These are phyloP conservation scores for Mercurialis annua DNA, from an alignment of 345 rosid species.

Conservation along the genomic window DNA sequence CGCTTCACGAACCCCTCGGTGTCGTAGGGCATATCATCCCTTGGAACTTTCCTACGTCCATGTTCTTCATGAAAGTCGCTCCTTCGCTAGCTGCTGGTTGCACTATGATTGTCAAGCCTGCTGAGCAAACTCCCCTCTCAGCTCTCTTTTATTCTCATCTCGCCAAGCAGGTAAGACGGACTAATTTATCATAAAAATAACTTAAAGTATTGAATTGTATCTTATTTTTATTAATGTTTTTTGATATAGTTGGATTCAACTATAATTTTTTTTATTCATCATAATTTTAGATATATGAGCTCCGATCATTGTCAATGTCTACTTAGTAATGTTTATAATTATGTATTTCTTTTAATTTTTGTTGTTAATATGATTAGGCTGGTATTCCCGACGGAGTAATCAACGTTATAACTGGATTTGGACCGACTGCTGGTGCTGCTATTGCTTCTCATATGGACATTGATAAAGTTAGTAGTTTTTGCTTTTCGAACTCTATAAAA, in stretches of 20 bases:
- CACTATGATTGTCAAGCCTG: slow-evolving; percentile 34
- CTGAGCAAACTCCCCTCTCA: slow-evolving; percentile 33
- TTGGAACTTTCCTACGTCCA: slow-evolving; percentile 36
- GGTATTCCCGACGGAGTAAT: slow-evolving; percentile 84
- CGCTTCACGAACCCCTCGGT: slow-evolving; percentile 37
- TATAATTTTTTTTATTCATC: no score
- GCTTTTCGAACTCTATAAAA: neutral
- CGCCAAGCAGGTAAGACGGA: slow-evolving; percentile 51
- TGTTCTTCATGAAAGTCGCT: slow-evolving; percentile 32
- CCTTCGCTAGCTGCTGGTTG: slow-evolving; percentile 36
- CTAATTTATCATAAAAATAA: slow-evolving; percentile 9
- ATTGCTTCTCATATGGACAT: slow-evolving; percentile 76
- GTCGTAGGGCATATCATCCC: slow-evolving; percentile 35
- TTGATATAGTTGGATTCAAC: no score
- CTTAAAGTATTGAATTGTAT: no score
- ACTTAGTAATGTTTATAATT: no score
- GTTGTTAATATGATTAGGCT: slow-evolving; percentile 42
- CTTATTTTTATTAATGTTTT: no score
- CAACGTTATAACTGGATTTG: slow-evolving; percentile 72
- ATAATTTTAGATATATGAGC: no score
- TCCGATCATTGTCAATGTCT: no score
- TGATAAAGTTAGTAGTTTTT: slow-evolving; percentile 64
- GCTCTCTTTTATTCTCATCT: slow-evolving; percentile 26
- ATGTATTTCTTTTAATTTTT: no score
- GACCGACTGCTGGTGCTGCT: slow-evolving; percentile 76